Percentiles rank a stretch among this genome's conserved stretches.
Conservation (phyloP, 139 green algal genomes). For the Parachlorella kessleri region DNA sequence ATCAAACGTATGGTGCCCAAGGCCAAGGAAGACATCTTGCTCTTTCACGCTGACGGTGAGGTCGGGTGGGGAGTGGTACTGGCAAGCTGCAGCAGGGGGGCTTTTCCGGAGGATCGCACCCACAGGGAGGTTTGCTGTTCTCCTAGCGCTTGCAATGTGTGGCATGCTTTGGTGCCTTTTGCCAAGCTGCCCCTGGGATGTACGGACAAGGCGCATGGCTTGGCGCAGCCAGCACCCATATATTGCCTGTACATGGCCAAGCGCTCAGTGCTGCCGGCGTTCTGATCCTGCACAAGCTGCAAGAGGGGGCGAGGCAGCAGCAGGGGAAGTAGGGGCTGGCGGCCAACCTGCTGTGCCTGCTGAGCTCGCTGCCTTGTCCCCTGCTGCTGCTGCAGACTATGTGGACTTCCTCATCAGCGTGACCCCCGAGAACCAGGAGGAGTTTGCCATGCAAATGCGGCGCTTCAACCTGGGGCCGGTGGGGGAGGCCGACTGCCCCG, state of each 20-base stretch:
- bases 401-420: constrained; percentile 94
- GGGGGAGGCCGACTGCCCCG: constrained; percentile 92
- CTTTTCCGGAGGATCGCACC: too few species aligned
- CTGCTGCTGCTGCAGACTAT: constrained; percentile 97
- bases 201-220: too few species aligned
- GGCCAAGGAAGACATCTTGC: constrained; percentile 74
- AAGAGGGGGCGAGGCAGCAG: neutral
- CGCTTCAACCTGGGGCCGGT: constrained; percentile 97
- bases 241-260: too few species aligned
- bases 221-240: too few species aligned
- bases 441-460: constrained; percentile 88
- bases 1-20: constrained; percentile 71
- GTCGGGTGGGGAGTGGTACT: neutral
- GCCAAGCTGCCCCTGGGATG: too few species aligned
- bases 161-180: too few species aligned
- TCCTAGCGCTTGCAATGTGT: too few species aligned
- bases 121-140: too few species aligned
- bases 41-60: constrained; percentile 95
- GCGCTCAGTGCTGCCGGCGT: too few species aligned
- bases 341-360: neutral
- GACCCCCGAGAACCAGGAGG: constrained; percentile 94
- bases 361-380: too few species aligned
- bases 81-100: too few species aligned
- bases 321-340: neutral
- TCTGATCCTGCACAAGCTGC: neutral